A percentile compares a stretch with the other conserved stretches of the same genome.
phyloP scores from a whole-genome alignment of 306 rosid species.

The Quercus wislizeni region DNA sequence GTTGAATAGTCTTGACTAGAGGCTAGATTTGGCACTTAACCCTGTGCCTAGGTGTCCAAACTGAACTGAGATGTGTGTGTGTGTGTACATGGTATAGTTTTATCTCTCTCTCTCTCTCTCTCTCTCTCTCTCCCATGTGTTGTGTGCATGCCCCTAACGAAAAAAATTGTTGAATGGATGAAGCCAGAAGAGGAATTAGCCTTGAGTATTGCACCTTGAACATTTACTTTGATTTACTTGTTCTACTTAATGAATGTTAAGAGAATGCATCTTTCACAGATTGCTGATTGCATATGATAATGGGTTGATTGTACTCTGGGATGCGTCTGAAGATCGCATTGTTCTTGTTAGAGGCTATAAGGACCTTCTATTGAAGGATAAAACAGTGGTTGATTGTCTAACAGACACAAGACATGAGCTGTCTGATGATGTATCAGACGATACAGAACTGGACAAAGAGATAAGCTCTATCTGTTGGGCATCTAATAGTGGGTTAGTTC shows the following conservation, averaged over 20 bases:
- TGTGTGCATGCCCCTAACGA: background rate
- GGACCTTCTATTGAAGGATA: constrained; percentile 51
- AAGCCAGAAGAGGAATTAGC: background rate
- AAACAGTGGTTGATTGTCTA: constrained; percentile 29
- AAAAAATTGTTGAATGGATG: background rate
- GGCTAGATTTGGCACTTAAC: no score
- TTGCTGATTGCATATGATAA: constrained; percentile 78
- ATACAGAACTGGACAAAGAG: constrained; percentile 64
- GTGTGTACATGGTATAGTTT: background rate
- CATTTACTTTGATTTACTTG: background rate
- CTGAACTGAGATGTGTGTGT: background rate
- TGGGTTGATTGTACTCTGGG: constrained; percentile 82
- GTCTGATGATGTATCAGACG: constrained; percentile 40
- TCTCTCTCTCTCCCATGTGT: background rate
- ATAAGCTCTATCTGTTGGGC: constrained; percentile 86
- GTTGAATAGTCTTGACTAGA: no score
- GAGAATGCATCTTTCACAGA: constrained; percentile 49
- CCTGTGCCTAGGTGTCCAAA: background rate
- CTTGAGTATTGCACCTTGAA: background rate
- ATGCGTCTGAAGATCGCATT: constrained; percentile 72
- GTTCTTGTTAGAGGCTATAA: constrained; percentile 66
- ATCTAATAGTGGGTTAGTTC: constrained; percentile 65
- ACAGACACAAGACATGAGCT: constrained; percentile 31
- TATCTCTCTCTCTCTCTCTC: background rate
- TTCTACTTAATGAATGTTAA: constrained; percentile 8